Conservation (phyloP, 2,329 filamentous ascomycete species). For the Pseudonectria foliicola region DNA sequence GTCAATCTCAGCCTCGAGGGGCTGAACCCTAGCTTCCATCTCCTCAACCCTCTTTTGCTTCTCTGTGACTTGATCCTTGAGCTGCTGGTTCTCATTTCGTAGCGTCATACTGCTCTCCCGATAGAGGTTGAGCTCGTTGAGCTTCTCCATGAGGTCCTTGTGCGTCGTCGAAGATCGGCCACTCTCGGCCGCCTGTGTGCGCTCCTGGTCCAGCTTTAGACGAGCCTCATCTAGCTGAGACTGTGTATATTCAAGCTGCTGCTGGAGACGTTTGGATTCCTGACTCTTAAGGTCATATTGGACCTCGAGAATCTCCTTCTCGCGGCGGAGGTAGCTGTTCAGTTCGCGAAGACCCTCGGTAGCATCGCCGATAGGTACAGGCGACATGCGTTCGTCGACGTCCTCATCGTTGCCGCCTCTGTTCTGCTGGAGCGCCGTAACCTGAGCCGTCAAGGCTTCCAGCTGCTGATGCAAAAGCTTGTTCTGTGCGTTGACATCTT, state of each 20-base stretch:
- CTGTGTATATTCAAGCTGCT: constrained; percentile 82
- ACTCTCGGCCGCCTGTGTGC: constrained; percentile 65
- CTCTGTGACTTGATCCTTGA: constrained; percentile 67
- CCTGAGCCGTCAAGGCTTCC: constrained; percentile 73
- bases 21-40: constrained; percentile 68
- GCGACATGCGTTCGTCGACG: constrained; percentile 43
- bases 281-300: constrained; percentile 85
- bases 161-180: constrained; percentile 70
- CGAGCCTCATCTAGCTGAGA: constrained; percentile 82
- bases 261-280: constrained; percentile 80
- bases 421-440: constrained; percentile 70
- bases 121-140: constrained; percentile 93
- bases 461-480: constrained; percentile 84
- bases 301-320: constrained; percentile 98
- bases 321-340: constrained; percentile 82
- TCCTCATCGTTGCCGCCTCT: constrained; percentile 47
- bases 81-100: constrained; percentile 75
- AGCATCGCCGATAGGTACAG: constrained; percentile 48
- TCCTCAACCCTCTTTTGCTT: constrained; percentile 70
- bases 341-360: constrained; percentile 79
- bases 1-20: constrained; percentile 70
- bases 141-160: constrained; percentile 85
- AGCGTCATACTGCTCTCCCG: constrained; percentile 90
- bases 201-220: constrained; percentile 85
- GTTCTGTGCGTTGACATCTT: constrained; percentile 85